Evolutionary conservation across 2,329 filamentous ascomycete genomes (phyloP), one percentile per base, ranked within the genome.

Genomic region (Alternaria sp.): DNA sequence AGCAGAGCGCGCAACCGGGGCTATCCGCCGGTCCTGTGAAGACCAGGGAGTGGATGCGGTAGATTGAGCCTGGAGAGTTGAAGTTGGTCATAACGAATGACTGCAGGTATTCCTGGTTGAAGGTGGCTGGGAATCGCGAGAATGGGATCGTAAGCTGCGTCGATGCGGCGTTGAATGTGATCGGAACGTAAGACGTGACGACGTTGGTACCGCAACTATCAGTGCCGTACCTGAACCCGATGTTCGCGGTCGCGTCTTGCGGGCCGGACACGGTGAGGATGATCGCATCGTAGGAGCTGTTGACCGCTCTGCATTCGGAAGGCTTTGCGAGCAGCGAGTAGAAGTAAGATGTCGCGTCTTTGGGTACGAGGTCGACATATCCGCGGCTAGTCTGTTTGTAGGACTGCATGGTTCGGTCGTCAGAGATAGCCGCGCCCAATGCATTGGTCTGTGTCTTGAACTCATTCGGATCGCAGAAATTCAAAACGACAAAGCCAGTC

Each of bases 1-100:
- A 63, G 44, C 60, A 63, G 12, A 63, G 50, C 30, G 50, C 43
- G 14, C 60, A 63, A 41, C 60, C 60, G 6, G 60, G 60, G 33
- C 50, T 59, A 12, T 63, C n/a, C 44, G 33, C 45, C n/a, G 60
- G 56, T 15, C 60, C 50, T 6, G 56, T 60, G 25, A 63, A 63
- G 20, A 49, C 23, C 15, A 63, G 18, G 6, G 60, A 63, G 25
- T 55, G 43, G 4, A 63, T 26, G 7, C 56, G 56, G 14, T 63
- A 60, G 6, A 25, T 63, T 25, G 44, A 41, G 1, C 56, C 60
- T 6, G 56, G 23, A 5, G 60, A 44, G 3, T 53, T 60, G 50
- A 63, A 63, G 6, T 55, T 63, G 9, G 25, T 60, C 44, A 63
- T 43, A 5, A 63, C 14, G 14, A 63, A 63, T 0, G 60, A 60